These are phyloP conservation scores for Amyloporia xantha DNA, from an alignment of 768 basidiomycete genomes.

Conservation along the genomic window DNA sequence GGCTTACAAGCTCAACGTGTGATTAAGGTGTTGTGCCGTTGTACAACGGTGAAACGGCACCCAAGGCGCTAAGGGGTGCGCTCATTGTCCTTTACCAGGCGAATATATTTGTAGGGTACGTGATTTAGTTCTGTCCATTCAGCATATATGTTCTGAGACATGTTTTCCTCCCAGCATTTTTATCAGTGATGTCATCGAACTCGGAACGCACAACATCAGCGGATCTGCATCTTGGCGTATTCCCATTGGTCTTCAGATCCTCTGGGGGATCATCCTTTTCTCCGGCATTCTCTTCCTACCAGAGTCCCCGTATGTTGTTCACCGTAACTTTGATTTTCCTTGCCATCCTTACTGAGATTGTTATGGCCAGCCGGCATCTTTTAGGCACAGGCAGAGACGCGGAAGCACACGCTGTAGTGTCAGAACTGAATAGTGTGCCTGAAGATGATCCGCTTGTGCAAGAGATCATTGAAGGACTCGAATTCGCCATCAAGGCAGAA, in stretches of 20 bases:
- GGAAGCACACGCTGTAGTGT: conserved; percentile 55
- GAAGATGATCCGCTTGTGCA: conserved; percentile 50
- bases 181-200: conserved; percentile 63
- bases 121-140: background rate
- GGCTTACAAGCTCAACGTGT: too few relatives aligned
- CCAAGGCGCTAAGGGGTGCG: conserved; percentile 69
- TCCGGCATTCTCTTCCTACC: conserved; percentile 71
- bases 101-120: conserved; percentile 67
- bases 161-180: conserved; percentile 42
- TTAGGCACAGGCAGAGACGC: conserved; percentile 46
- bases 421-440: conserved; percentile 55
- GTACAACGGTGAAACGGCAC: conserved; percentile 76
- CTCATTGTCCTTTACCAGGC: conserved; percentile 70
- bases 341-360: background rate
- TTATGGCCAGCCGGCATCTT: conserved; percentile 48
- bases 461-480: conserved; percentile 57
- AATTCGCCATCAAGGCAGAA: conserved; percentile 59
- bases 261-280: conserved; percentile 61
- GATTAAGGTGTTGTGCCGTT: conserved; percentile 32
- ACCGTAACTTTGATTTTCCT: background rate
- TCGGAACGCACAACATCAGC: conserved; percentile 50
- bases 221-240: conserved; percentile 67
- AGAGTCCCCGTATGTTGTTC: conserved; percentile 58
- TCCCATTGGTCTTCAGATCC: conserved; percentile 67
- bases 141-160: background rate